phyloP scores from a whole-genome alignment of 225 moss, liverwort and hornwort species.

The Pseudisothecium myosuroides region DNA sequence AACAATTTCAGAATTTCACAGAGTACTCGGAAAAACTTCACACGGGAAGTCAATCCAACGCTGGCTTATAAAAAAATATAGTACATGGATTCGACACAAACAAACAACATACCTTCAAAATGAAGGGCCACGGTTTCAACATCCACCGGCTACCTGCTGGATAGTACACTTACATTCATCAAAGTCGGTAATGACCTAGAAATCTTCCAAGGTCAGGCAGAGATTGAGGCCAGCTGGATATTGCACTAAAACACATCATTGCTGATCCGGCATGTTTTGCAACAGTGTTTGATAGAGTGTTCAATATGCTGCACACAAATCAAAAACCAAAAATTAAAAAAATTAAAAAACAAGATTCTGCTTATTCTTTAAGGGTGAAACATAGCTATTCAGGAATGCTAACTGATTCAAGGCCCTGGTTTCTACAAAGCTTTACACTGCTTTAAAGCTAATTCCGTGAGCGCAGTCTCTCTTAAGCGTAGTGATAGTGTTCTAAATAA shows the following conservation, averaged over 20 bases:
- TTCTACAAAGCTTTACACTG: not conserved
- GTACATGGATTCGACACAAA: not conserved
- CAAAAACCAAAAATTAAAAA: not conserved
- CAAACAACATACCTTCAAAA: not conserved
- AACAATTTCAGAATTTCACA: not conserved
- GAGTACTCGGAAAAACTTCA: not conserved
- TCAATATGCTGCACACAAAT: conserved; percentile 8
- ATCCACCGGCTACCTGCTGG: not conserved
- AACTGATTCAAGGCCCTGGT: not conserved
- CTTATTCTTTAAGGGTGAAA: not conserved
- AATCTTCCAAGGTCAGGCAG: not conserved
- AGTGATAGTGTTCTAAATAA: not conserved
- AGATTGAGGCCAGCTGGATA: not conserved
- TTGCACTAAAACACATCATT: not conserved
- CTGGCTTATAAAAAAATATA: not conserved
- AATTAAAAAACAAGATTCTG: not conserved
- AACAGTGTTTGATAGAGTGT: not conserved
- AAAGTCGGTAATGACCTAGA: not conserved
- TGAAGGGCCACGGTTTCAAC: not conserved
- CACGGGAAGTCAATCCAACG: not conserved
- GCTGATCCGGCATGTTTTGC: not conserved
- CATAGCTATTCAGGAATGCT: not conserved
- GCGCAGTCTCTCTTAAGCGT: not conserved
- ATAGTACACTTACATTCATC: not conserved
- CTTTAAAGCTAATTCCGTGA: not conserved